Conservation (phyloP, 108 stramenopile genomes). For the Parietichytrium sp. region DNA sequence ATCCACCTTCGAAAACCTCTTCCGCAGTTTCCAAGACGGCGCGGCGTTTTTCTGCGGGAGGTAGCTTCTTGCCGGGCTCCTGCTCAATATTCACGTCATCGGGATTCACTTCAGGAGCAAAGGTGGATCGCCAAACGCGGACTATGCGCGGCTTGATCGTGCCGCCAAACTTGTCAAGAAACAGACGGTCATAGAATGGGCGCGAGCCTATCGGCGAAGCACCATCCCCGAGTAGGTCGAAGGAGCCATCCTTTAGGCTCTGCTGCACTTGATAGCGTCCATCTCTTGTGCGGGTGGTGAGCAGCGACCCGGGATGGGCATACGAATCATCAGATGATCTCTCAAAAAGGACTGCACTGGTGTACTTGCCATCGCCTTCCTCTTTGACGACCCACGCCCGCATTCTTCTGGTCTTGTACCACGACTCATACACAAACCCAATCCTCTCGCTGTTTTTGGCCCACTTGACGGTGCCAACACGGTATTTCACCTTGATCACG, state of each 20-base stretch:
- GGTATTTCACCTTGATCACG: not conserved
- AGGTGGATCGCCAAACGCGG: slow-evolving; percentile 53
- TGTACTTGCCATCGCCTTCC: not conserved
- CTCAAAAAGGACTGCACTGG: not conserved
- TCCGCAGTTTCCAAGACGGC: slow-evolving; percentile 54
- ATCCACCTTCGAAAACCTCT: slow-evolving; percentile 51
- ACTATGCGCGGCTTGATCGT: slow-evolving; percentile 31
- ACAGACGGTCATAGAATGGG: slow-evolving; percentile 55
- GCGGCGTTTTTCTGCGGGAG: slow-evolving; percentile 50
- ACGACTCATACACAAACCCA: not conserved
- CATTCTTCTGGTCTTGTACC: not conserved
- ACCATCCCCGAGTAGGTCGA: slow-evolving; percentile 54
- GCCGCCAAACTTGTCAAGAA: slow-evolving; percentile 43
- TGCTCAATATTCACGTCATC: slow-evolving; percentile 47
- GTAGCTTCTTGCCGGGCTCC: slow-evolving; percentile 51
- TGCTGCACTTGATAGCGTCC: not conserved
- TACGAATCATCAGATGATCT: slow-evolving; percentile 13
- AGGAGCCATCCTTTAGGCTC: not conserved
- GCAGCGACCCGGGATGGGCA: not conserved
- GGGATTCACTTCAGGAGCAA: slow-evolving; percentile 52
- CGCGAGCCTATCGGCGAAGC: slow-evolving; percentile 57
- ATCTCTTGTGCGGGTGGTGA: not conserved
- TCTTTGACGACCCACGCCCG: slow-evolving; percentile 2
- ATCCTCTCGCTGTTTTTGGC: not conserved
- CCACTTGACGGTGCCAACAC: not conserved